phyloP scores from a whole-genome alignment of 768 basidiomycete genomes.

The Suillus lakei region DNA sequence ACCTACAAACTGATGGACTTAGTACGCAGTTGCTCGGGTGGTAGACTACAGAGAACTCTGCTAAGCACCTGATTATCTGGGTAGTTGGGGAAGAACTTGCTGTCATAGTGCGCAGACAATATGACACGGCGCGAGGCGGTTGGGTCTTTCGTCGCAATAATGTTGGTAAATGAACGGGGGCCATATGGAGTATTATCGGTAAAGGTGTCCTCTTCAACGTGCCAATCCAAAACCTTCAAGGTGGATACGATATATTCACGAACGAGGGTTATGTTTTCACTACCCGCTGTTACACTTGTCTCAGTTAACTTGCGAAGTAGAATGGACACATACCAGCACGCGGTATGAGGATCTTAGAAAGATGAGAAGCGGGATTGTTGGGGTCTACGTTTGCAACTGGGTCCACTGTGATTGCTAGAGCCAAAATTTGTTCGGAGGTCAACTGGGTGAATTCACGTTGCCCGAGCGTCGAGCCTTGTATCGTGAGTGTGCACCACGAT shows the following conservation, averaged over 20 bases:
- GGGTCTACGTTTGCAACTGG: constrained; percentile 72
- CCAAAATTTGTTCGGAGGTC: constrained; percentile 52
- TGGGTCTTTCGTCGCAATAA: constrained; percentile 96
- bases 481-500: constrained; percentile 28
- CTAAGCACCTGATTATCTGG: constrained; percentile 74
- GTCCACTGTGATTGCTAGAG: constrained; percentile 61
- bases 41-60: neutral
- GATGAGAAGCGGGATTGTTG: constrained; percentile 65
- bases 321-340: constrained; percentile 61
- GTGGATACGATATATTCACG: constrained; percentile 80
- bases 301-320: neutral
- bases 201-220: constrained; percentile 86
- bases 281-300: constrained; percentile 53
- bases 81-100: constrained; percentile 78
- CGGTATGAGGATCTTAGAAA: constrained; percentile 87
- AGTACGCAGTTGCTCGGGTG: constrained; percentile 4
- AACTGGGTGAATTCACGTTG: constrained; percentile 47
- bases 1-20: constrained; percentile 77
- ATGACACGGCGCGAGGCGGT: constrained; percentile 78
- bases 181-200: constrained; percentile 83
- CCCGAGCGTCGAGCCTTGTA: constrained; percentile 37
- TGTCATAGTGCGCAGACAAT: constrained; percentile 93
- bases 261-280: constrained; percentile 80
- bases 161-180: constrained; percentile 77
- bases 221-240: constrained; percentile 79